Percentiles rank a stretch among this genome's conserved stretches.
phyloP scores from a whole-genome alignment of 208 protist species.

The Acanthamoeba royreba region DNA sequence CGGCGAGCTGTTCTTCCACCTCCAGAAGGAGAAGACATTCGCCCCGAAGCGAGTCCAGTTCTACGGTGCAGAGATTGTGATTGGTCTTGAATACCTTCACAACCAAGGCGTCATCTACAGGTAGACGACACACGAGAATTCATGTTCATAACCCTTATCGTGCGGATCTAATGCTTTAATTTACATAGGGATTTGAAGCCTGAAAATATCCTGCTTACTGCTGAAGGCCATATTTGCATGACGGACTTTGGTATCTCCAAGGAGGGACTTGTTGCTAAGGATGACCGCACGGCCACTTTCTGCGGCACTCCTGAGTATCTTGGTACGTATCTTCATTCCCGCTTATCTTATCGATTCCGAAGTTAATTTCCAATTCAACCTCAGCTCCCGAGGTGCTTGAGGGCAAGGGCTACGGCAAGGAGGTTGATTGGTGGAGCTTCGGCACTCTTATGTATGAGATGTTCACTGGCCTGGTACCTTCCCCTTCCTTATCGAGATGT shows the following conservation, averaged over 20 bases:
- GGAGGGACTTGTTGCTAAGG: constrained; percentile 29
- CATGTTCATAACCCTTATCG: too few species aligned
- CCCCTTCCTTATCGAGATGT: too few species aligned
- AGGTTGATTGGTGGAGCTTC: constrained; percentile 85
- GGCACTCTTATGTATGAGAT: constrained; percentile 85
- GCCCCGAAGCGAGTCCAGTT: background rate
- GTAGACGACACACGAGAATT: too few species aligned
- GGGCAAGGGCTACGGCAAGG: constrained; percentile 70
- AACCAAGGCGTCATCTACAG: constrained; percentile 71
- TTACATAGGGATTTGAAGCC: background rate
- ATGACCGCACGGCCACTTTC: constrained; percentile 72
- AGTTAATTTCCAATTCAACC: background rate
- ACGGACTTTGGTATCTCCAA: constrained; percentile 83
- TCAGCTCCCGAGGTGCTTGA: constrained; percentile 75
- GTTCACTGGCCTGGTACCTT: constrained; percentile 70
- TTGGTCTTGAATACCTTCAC: constrained; percentile 78
- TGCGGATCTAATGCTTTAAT: background rate
- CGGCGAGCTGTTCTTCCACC: constrained; percentile 90
- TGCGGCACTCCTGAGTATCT: constrained; percentile 84
- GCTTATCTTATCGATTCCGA: background rate
- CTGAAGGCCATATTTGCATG: constrained; percentile 69
- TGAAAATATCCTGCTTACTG: background rate
- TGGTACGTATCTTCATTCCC: background rate
- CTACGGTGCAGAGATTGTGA: constrained; percentile 74
- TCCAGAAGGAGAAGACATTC: constrained; percentile 79